These are phyloP conservation scores for Abrus pulchellus DNA, from an alignment of 306 rosid species.

Conservation along the genomic window DNA sequence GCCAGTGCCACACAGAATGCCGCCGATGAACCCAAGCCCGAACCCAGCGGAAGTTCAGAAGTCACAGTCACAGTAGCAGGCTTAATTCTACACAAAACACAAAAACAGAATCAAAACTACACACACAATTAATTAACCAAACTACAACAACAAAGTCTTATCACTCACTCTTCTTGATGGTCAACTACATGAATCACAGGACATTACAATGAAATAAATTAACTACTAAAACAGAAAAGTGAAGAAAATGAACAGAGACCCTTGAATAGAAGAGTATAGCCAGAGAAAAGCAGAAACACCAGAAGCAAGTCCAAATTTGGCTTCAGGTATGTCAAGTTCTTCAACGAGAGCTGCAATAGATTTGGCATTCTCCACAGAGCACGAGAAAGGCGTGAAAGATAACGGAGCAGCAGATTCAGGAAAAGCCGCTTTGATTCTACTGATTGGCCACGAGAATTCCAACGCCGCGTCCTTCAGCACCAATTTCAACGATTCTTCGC, in stretches of 20 bases:
- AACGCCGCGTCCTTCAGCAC: slow-evolving; percentile 69
- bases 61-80: slow-evolving; percentile 80
- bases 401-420: slow-evolving; percentile 50
- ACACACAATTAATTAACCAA: neutral
- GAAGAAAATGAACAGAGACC: slow-evolving; percentile 57
- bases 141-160: too few relatives aligned
- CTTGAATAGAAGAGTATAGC: slow-evolving; percentile 83
- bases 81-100: slow-evolving; percentile 64
- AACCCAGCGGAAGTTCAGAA: slow-evolving; percentile 92
- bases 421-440: slow-evolving; percentile 65
- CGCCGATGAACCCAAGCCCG: slow-evolving; percentile 97
- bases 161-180: too few relatives aligned
- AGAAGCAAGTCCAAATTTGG: slow-evolving; percentile 68
- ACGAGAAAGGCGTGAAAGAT: slow-evolving; percentile 64
- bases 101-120: slow-evolving; percentile 19
- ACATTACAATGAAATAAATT: too few relatives aligned
- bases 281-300: slow-evolving; percentile 91
- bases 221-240: too few relatives aligned
- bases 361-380: slow-evolving; percentile 70
- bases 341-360: slow-evolving; percentile 72
- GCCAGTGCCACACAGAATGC: slow-evolving; percentile 83
- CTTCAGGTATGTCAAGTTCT: slow-evolving; percentile 75
- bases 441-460: slow-evolving; percentile 86
- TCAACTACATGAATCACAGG: too few relatives aligned
- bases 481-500: slow-evolving; percentile 70